Conservation (phyloP, 2,329 filamentous ascomycete species). For the Tetracladium maxilliforme region DNA sequence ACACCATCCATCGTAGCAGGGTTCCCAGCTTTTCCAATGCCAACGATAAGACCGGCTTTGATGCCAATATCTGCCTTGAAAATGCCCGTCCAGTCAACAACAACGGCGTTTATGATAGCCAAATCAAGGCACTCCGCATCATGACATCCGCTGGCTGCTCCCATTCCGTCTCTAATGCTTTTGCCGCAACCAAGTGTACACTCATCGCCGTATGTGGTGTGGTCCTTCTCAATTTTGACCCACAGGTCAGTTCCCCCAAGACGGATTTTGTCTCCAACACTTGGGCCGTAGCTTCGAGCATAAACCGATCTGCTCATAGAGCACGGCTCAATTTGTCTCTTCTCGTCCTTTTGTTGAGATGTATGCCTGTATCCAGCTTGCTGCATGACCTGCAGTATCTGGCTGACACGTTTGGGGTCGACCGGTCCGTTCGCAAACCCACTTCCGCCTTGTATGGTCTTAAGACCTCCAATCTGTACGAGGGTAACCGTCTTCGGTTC, state of each 20-base stretch:
- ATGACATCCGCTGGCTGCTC: conserved; percentile 65
- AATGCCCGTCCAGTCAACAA: conserved; percentile 84
- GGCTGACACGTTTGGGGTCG: conserved; percentile 44
- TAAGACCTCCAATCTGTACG: conserved; percentile 74
- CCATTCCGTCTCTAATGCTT: conserved; percentile 89
- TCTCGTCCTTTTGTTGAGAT: conserved; percentile 42
- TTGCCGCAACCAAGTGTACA: conserved; percentile 96
- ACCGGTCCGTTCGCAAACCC: conserved; percentile 59
- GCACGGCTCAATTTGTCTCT: conserved; percentile 41
- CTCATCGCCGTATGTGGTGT: conserved; percentile 79
- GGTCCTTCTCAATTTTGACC: conserved; percentile 78
- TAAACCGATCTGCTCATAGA: conserved; percentile 70
- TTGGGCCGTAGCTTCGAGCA: conserved; percentile 82
- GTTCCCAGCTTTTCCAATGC: conserved; percentile 92
- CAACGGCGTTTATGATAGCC: conserved; percentile 77
- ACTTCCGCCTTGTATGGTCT: conserved; percentile 75
- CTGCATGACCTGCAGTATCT: conserved; percentile 53
- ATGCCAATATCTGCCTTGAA: conserved; percentile 95
- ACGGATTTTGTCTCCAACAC: conserved; percentile 70
- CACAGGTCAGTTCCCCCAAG: conserved; percentile 78
- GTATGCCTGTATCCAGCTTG: conserved; percentile 65
- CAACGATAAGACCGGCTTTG: conserved; percentile 73
- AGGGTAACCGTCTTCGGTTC: conserved; percentile 82
- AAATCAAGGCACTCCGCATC: conserved; percentile 66
- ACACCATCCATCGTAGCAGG: conserved; percentile 96